Evolutionary conservation across 2,329 filamentous ascomycete genomes (phyloP), one percentile per base, ranked within the genome.

Genomic region (Neofusicoccum kwambonambiense): DNA sequence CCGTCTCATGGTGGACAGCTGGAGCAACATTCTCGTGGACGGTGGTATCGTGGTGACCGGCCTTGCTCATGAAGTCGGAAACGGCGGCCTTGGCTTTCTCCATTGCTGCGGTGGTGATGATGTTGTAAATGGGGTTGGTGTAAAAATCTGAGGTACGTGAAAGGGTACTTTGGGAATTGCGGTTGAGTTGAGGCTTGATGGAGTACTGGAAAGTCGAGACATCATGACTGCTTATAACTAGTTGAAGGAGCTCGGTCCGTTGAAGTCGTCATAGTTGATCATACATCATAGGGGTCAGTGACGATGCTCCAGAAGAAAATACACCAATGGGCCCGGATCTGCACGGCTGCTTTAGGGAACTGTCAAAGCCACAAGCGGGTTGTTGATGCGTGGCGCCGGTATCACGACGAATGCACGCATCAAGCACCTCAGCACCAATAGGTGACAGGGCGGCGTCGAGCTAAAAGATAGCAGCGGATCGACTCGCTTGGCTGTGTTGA

Each of bases 21-120:
- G 85, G 83, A 45, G 85, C 83, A 47, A 90, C 83, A 8, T 82
- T 83, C 76, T 91, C 87, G 67, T 91, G 85, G 3, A 92, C 87
- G 13, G 85, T 88, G n/a, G 56, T 91, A 71, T 89, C 86, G 70
- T 90, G 84, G 68, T 90, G 85, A 65, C 88, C 88, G 64, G 86
- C 80, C 70, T 84, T 83, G 73, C 69, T 62, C 70, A 89, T 82
- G 79, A 90, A 88, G 72, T 83, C 83, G 52, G 79, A 78, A 71
- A 90, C 83, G 66, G 84, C 85, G 71, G 82, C 80, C 80, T 88
- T 90, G 44, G 88, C 87, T 73, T 86, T 86, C 15, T 90, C 83
- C 87, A 90, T 89, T 69, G 27, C 82, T 27, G 19, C 15, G 74
- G 4, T 19, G 19, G 37, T 68, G 13, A 15, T 42, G n/a, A 42